phyloP scores from a whole-genome alignment of 2,329 filamentous ascomycete genomes.

The Hypomyces rosellus region DNA sequence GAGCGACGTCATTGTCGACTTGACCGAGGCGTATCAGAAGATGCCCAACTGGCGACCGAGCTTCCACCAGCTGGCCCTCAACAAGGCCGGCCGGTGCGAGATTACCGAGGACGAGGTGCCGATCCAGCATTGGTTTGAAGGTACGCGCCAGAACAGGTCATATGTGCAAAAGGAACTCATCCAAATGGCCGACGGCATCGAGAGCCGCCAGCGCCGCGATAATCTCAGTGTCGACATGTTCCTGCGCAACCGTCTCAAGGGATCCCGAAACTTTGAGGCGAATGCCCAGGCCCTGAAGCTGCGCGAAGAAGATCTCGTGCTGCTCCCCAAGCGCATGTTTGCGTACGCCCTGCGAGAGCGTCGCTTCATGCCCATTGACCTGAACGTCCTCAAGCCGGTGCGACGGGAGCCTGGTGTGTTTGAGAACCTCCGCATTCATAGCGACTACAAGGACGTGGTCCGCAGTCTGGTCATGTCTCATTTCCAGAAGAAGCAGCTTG shows the following conservation, averaged over 20 bases:
- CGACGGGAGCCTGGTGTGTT: conserved; percentile 31
- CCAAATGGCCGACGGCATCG: conserved; percentile 30
- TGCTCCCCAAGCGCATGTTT: conserved; percentile 37
- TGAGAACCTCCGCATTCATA: conserved; percentile 33
- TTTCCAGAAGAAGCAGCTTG: conserved; percentile 33
- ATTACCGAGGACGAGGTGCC: conserved; percentile 28
- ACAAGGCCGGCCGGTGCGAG: conserved; percentile 26
- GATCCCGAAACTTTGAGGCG: conserved; percentile 27
- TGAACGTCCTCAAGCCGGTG: conserved; percentile 28
- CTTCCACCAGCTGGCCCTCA: conserved; percentile 24
- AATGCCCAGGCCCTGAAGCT: conserved; percentile 24
- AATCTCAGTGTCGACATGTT: conserved; percentile 29
- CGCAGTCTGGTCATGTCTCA: conserved; percentile 35
- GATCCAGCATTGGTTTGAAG: conserved; percentile 33
- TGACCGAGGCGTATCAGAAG: conserved; percentile 34
- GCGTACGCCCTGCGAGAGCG: conserved; percentile 35
- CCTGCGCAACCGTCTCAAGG: conserved; percentile 28
- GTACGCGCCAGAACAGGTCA: conserved; percentile 22
- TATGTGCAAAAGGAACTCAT: conserved; percentile 30
- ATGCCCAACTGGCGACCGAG: conserved; percentile 32
- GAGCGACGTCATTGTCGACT: conserved; percentile 37
- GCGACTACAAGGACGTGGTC: conserved; percentile 36
- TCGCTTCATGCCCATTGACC: conserved; percentile 32
- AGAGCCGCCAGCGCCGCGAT: conserved; percentile 31
- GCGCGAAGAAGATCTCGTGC: conserved; percentile 23